These are phyloP conservation scores for Scorias spongiosa DNA, from an alignment of 2,329 filamentous ascomycete genomes.

Conservation along the genomic window DNA sequence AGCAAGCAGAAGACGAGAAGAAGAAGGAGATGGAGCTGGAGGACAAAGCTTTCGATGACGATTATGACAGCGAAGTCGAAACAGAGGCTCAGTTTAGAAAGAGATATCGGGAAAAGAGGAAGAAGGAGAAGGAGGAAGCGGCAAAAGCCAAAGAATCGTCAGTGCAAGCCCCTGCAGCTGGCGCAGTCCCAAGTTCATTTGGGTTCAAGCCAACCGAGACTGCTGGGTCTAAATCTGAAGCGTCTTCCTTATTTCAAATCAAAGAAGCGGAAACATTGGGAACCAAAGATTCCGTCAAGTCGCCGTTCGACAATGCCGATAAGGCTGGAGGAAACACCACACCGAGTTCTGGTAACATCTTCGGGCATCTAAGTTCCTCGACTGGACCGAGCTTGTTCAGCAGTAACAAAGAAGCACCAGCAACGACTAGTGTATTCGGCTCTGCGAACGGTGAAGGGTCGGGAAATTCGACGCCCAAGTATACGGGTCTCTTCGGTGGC, in stretches of 20 bases:
- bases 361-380: conserved; percentile 1
- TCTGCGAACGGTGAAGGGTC: neutral
- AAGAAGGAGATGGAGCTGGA: conserved; percentile 7
- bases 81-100: conserved; percentile 26
- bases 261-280: neutral
- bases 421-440: neutral
- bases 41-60: neutral
- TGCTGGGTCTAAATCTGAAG: neutral
- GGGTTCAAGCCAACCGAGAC: neutral
- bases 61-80: neutral
- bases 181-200: neutral
- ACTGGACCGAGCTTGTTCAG: neutral
- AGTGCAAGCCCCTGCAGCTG: neutral
- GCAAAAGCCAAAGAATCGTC: conserved; percentile 14
- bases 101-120: conserved; percentile 30
- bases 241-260: neutral
- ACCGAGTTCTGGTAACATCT: conserved; percentile 1
- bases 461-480: neutral
- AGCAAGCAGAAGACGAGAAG: conserved; percentile 28
- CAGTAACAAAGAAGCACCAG: neutral
- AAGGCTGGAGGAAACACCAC: neutral
- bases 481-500: neutral
- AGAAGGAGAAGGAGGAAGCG: conserved; percentile 24
- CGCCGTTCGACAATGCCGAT: conserved; percentile 4
- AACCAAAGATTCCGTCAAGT: conserved; percentile 3